Evolutionary conservation across 192 early-diverging fungal genomes (phyloP).

Genomic region (Gigaspora rosea): DNA sequence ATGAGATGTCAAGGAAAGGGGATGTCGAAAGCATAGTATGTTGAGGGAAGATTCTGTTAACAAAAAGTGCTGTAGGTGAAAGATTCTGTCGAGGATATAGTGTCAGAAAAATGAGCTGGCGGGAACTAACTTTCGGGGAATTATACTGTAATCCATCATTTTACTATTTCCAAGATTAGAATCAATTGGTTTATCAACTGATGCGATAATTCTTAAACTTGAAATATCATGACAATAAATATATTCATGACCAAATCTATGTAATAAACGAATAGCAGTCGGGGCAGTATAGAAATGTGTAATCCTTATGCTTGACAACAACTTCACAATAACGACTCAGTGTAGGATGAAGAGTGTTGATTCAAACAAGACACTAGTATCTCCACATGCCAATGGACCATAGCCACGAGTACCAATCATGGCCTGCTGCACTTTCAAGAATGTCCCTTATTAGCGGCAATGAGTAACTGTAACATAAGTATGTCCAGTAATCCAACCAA

Average conservation of each 20-base stretch:
- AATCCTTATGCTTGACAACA: constrained; percentile 86
- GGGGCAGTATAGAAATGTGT: constrained; percentile 98
- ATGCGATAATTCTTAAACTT: constrained; percentile 85
- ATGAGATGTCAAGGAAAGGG: too few species aligned
- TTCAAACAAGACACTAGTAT: constrained; percentile 93
- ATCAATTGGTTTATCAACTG: constrained; percentile 97
- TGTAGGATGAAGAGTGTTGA: constrained; percentile 87
- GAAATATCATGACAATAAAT: constrained; percentile 79
- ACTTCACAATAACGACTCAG: constrained; percentile 80
- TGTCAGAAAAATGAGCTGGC: too few species aligned
- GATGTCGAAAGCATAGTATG: too few species aligned
- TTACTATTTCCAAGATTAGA: constrained; percentile 98
- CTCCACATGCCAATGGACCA: constrained; percentile 84
- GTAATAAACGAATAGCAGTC: constrained; percentile 87
- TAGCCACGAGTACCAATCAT: too few species aligned
- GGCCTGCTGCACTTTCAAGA: too few species aligned
- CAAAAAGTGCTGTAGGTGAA: too few species aligned
- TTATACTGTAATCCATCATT: too few species aligned
- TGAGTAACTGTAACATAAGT: too few species aligned
- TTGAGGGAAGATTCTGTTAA: too few species aligned
- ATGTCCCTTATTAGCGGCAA: too few species aligned
- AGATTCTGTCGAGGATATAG: too few species aligned
- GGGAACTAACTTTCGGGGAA: too few species aligned
- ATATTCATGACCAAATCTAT: constrained; percentile 73
- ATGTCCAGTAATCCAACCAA: constrained; percentile 89